Base-by-base conservation (phyloP, 805 yeast genomes). In the Dipodascopsis tothii region DNA sequence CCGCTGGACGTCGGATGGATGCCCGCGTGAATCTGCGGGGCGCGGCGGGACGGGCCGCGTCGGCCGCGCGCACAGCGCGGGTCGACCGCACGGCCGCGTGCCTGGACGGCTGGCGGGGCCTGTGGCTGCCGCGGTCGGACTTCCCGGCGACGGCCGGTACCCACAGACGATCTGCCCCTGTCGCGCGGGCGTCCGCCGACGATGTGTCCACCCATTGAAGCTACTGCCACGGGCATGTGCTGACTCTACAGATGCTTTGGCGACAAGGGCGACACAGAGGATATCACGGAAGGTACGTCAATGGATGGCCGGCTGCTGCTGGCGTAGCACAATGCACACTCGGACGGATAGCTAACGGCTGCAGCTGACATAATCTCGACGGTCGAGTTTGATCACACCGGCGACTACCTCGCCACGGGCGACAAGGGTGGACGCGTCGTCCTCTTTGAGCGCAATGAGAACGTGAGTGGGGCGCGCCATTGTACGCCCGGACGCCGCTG, bases 381-480 rank as follows among this genome's bases (percentile, higher is more conserved):
- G 2, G 96, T 92, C 33, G 97, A 92, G 67, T 92, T 92, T 59
- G 96, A 92, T 63, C 84, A 81, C 60, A 77, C 92, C 5, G 99
- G 99, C 40, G 87, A 92, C 61, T 92, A 81, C 60, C 69, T 92
- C 45, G 99, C 98, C 48, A 92, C 98, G 1, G 99, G 99, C 50
- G 99, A 92, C 68, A 80, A 88, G 60, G 99, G 99, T 43, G 99
- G 99, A 22, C 76, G 99, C 52, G 96, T 92, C 34, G 99, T 92
- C 14, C 66, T 92, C 42, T 92, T 92, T 65, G 97, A 92, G 65
- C 76, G 97, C 57, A 87, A 85, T 63, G 80, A 75, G 54, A 66
- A 68, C 54, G 56, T 52, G 22, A 30, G 56, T 35, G 4, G 3
- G 17, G 11, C 28, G 9, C 4, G 14, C n/a, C 7, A 21, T 28